A percentile compares a stretch with the other conserved stretches of the same genome.
These are phyloP conservation scores for Wickerhamiella sergipiensis DNA, from an alignment of 805 yeast genomes.

Conservation along the genomic window DNA sequence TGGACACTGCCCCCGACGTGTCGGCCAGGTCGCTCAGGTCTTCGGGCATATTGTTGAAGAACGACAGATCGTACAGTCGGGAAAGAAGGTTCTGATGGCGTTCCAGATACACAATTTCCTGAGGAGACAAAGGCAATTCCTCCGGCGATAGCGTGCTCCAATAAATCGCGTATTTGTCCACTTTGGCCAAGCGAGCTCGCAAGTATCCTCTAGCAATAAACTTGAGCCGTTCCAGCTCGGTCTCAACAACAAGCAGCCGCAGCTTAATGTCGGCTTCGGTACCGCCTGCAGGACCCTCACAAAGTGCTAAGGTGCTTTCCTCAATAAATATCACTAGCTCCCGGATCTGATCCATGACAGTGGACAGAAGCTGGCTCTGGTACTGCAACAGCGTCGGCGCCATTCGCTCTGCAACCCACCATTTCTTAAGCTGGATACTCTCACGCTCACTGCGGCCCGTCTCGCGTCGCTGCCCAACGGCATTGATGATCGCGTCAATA, in stretches of 20 bases:
- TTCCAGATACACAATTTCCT: conserved; percentile 12
- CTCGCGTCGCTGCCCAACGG: conserved; percentile 4
- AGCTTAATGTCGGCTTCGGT: conserved; percentile 38
- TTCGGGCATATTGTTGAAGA: conserved; percentile 54
- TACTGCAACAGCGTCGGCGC: conserved; percentile 79
- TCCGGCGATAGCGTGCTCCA: conserved; percentile 29
- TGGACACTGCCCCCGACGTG: conserved; percentile 37
- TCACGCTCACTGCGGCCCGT: conserved; percentile 2
- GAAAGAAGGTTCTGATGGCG: conserved; percentile 50
- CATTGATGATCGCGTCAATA: conserved; percentile 16
- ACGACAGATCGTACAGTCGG: conserved; percentile 52
- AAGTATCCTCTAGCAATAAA: conserved; percentile 70
- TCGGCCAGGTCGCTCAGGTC: conserved; percentile 66
- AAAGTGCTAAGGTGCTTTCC: conserved; percentile 62
- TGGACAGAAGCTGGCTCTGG: conserved; percentile 43
- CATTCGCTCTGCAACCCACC: conserved; percentile 76
- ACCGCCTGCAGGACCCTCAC: conserved; percentile 24
- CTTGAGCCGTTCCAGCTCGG: conserved; percentile 78
- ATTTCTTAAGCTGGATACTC: conserved; percentile 31
- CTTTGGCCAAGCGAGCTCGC: conserved; percentile 56
- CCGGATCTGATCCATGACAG: conserved; percentile 46
- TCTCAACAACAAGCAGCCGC: conserved; percentile 72
- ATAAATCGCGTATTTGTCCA: conserved; percentile 54
- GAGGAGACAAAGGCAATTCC: conserved; percentile 1
- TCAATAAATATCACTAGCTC: conserved; percentile 65